A percentile compares a stretch with the other conserved stretches of the same genome.
Conservation (phyloP, 352 stramenopile species). For the Pythium folliculosum region DNA sequence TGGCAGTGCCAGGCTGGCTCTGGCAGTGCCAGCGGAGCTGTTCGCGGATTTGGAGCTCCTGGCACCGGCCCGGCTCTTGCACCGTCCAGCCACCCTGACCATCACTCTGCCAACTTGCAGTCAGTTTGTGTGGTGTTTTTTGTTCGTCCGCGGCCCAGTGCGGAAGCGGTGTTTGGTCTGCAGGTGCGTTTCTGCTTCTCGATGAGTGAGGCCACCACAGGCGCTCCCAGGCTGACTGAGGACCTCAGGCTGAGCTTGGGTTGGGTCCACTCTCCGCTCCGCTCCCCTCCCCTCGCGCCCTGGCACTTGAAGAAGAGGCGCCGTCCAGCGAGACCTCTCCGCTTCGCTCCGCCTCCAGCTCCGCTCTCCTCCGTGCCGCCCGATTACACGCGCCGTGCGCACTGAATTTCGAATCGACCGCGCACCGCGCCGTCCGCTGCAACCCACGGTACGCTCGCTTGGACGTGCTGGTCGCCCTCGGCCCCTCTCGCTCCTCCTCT, state of each 20-base stretch:
- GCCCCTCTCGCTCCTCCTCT: background rate
- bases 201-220: constrained; percentile 20
- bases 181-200: background rate
- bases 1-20: too few species aligned
- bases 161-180: constrained; percentile 2
- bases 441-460: background rate
- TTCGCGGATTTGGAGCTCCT: background rate
- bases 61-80: constrained; percentile 6
- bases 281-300: background rate
- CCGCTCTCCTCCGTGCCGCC: too few species aligned
- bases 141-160: constrained; percentile 10
- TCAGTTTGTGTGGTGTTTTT: constrained; percentile 21
- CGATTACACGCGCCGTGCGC: background rate
- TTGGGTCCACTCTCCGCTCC: constrained; percentile 14
- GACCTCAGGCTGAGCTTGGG: background rate
- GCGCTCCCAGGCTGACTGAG: background rate
- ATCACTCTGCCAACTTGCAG: constrained; percentile 24
- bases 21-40: background rate
- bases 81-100: constrained; percentile 4
- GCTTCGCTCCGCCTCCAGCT: background rate
- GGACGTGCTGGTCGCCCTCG: background rate
- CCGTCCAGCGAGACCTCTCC: constrained; percentile 24
- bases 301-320: constrained; percentile 31
- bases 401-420: constrained; percentile 14
- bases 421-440: too few species aligned